Conservation (phyloP, 176 grass and related monocot genomes). For the Rhynchospora tenuis region DNA sequence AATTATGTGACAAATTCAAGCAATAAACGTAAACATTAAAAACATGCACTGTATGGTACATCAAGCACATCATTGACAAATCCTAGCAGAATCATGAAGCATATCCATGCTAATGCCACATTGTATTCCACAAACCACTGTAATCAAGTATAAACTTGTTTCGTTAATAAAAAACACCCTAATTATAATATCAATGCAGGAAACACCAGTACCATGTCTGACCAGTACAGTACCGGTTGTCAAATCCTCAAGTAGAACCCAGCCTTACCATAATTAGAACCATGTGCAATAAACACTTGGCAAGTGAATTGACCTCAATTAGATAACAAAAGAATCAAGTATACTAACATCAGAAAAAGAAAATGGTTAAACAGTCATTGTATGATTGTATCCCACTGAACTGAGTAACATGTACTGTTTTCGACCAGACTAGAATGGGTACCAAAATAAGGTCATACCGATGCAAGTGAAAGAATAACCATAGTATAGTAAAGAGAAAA, state of each 20-base stretch:
- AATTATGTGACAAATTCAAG: not conserved
- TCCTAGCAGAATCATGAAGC: conserved; percentile 95
- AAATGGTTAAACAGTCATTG: not conserved
- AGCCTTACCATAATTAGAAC: no score
- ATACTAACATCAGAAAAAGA: not conserved
- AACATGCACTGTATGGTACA: conserved; percentile 88
- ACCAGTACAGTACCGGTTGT: no score
- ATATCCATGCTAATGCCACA: conserved; percentile 72
- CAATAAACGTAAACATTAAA: not conserved
- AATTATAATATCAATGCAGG: no score
- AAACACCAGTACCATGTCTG: no score
- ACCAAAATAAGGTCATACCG: not conserved
- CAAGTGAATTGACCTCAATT: no score
- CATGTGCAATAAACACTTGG: no score
- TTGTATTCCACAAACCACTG: conserved; percentile 98
- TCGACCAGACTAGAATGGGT: not conserved
- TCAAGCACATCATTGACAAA: conserved; percentile 97
- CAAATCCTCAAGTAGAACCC: no score
- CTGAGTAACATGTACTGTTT: not conserved
- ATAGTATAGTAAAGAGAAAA: not conserved
- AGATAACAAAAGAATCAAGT: not conserved
- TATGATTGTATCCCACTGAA: not conserved
- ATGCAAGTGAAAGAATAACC: not conserved
- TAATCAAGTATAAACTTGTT: conserved; percentile 23
- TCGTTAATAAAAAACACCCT: no score